phyloP scores from a whole-genome alignment of 441 rosid species.

The Eruca vesicaria region DNA sequence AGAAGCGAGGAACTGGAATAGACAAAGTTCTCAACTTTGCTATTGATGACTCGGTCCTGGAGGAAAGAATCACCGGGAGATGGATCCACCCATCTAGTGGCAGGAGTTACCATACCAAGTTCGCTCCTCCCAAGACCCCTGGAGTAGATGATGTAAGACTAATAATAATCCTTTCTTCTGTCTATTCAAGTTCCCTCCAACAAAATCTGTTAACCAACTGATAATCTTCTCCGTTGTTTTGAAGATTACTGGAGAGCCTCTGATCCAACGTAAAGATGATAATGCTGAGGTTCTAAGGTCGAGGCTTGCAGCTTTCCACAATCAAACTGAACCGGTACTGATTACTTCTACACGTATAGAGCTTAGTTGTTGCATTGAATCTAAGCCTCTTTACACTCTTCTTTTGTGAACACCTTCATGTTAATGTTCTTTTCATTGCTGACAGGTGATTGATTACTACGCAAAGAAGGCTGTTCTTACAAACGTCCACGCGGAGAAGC shows the following conservation, averaged over 20 bases:
- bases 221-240: conserved; percentile 3
- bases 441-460: conserved; percentile 56
- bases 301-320: conserved; percentile 58
- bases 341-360: not conserved
- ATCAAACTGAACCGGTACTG: conserved; percentile 61
- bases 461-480: conserved; percentile 46
- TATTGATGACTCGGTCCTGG: conserved; percentile 59
- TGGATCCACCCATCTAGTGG: conserved; percentile 75
- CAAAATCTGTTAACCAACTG: not conserved
- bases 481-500: conserved; percentile 49
- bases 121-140: conserved; percentile 51
- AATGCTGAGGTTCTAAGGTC: conserved; percentile 59
- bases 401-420: not conserved
- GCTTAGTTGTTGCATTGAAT: not conserved
- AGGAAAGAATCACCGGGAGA: conserved; percentile 69
- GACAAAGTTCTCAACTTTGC: conserved; percentile 66
- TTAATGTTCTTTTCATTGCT: not conserved
- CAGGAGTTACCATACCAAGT: conserved; percentile 64
- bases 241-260: conserved; percentile 63
- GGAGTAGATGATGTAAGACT: conserved; percentile 59
- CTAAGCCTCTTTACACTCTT: not conserved
- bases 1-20: conserved; percentile 49
- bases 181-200: not conserved
- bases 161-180: not conserved
- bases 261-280: conserved; percentile 68